phyloP scores from a whole-genome alignment of 768 basidiomycete species.

The Plicaturopsis crispa region DNA sequence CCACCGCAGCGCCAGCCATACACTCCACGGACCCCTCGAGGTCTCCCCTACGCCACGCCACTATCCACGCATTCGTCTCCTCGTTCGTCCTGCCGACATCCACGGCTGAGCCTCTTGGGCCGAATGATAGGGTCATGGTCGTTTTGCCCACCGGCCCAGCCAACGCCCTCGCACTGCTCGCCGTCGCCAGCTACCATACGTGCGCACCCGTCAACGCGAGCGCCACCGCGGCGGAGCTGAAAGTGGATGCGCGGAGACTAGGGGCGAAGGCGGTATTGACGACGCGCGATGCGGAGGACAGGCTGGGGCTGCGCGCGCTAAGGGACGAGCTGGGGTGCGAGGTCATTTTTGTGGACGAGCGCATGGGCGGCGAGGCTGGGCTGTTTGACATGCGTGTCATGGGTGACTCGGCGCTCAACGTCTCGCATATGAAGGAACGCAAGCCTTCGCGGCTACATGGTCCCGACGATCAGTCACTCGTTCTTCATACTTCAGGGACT shows the following conservation, averaged over 20 bases:
- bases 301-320: constrained; percentile 26
- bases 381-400: constrained; percentile 31
- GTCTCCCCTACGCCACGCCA: constrained; percentile 26
- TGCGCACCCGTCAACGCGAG: constrained; percentile 40
- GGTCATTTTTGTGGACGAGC: constrained; percentile 27
- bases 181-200: constrained; percentile 34
- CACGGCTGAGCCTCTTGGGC: constrained; percentile 21
- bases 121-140: constrained; percentile 39
- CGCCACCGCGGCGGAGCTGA: constrained; percentile 35
- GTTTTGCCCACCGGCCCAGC: constrained; percentile 37
- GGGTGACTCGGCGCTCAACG: constrained; percentile 6
- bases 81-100: constrained; percentile 32
- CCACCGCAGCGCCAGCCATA: constrained; percentile 26
- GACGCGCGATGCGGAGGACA: constrained; percentile 30
- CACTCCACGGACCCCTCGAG: constrained; percentile 30
- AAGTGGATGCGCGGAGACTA: constrained; percentile 32
- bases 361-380: constrained; percentile 26
- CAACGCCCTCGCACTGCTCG: constrained; percentile 38
- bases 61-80: constrained; percentile 28
- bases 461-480: constrained; percentile 39
- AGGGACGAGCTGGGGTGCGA: constrained; percentile 29
- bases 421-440: constrained; percentile 3
- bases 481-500: constrained; percentile 55
- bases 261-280: constrained; percentile 32
- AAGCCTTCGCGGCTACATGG: constrained; percentile 24